phyloP scores from a whole-genome alignment of 768 basidiomycete species.

The Butyriboletus loyo region DNA sequence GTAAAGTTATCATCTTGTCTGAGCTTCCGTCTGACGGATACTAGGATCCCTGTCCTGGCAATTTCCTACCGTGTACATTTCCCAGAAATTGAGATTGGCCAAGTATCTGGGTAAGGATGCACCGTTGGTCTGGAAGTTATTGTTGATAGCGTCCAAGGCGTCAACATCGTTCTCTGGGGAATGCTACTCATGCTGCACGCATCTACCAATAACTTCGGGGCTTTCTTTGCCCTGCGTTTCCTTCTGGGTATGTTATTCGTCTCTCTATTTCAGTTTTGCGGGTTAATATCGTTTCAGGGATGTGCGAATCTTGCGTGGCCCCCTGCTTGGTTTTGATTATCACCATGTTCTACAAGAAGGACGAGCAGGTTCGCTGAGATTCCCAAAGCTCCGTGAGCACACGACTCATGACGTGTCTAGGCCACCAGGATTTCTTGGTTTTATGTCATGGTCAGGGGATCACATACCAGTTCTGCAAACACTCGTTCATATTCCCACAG shows the following conservation, averaged over 20 bases:
- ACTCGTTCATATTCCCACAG: conserved; percentile 28
- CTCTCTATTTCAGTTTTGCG: background rate
- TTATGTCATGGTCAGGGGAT: conserved; percentile 53
- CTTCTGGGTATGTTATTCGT: conserved; percentile 44
- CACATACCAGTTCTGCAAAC: background rate
- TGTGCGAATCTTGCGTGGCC: conserved; percentile 66
- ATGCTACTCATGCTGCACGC: conserved; percentile 58
- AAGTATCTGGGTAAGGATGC: conserved; percentile 53
- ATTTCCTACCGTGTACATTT: conserved; percentile 64
- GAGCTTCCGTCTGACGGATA: background rate
- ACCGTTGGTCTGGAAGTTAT: background rate
- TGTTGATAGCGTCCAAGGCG: conserved; percentile 32
- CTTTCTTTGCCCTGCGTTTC: conserved; percentile 62
- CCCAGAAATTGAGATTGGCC: conserved; percentile 56
- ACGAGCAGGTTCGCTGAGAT: conserved; percentile 46
- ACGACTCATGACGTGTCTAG: conserved; percentile 26
- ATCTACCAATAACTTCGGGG: conserved; percentile 51
- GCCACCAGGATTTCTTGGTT: conserved; percentile 61
- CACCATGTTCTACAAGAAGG: conserved; percentile 68
- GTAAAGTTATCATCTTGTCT: conserved; percentile 25
- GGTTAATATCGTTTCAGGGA: conserved; percentile 37
- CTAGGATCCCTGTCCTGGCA: conserved; percentile 58
- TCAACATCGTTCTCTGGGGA: conserved; percentile 61
- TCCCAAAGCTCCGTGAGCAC: background rate
- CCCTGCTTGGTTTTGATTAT: conserved; percentile 61